phyloP scores from a whole-genome alignment of 495 filamentous ascomycete species.

The Penicillium coffeae region DNA sequence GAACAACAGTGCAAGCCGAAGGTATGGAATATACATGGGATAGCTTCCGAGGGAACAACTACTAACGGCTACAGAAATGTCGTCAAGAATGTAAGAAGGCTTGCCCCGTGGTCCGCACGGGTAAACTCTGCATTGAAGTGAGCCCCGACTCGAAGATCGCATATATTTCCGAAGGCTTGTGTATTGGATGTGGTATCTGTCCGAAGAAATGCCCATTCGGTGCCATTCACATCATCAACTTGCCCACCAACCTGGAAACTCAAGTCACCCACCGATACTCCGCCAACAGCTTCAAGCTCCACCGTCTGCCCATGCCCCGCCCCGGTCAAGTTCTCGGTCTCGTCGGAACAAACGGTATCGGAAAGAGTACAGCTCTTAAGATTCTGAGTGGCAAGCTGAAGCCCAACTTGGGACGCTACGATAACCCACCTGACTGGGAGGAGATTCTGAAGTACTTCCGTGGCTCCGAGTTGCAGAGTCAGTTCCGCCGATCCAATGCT shows the following conservation, averaged over 20 bases:
- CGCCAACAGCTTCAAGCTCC: conserved; percentile 99
- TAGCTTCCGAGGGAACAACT: background rate
- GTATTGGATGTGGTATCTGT: conserved; percentile 98
- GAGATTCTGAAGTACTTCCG: conserved; percentile 97
- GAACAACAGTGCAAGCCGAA: conserved; percentile 87
- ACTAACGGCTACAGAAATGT: conserved; percentile 61
- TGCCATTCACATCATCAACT: conserved; percentile 98
- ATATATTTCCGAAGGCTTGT: conserved; percentile 93
- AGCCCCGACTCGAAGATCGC: conserved; percentile 85
- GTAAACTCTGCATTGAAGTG: conserved; percentile 97
- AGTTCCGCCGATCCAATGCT: conserved; percentile 18
- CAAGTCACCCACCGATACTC: conserved; percentile 98
- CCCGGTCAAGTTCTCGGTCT: conserved; percentile 96
- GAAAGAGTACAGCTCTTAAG: conserved; percentile 97
- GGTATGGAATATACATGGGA: conserved; percentile 43
- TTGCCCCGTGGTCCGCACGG: conserved; percentile 95
- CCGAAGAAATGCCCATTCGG: conserved; percentile 99
- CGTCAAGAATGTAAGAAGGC: conserved; percentile 99
- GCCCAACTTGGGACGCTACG: conserved; percentile 91
- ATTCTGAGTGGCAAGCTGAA: conserved; percentile 97
- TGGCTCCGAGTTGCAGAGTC: conserved; percentile 95
- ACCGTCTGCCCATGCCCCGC: conserved; percentile 89
- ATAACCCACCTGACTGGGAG: conserved; percentile 98
- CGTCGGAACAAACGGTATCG: conserved; percentile 98
- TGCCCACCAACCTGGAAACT: conserved; percentile 96